Conservation (phyloP, 2,329 filamentous ascomycete species). For the Penicillium sclerotiorum region DNA sequence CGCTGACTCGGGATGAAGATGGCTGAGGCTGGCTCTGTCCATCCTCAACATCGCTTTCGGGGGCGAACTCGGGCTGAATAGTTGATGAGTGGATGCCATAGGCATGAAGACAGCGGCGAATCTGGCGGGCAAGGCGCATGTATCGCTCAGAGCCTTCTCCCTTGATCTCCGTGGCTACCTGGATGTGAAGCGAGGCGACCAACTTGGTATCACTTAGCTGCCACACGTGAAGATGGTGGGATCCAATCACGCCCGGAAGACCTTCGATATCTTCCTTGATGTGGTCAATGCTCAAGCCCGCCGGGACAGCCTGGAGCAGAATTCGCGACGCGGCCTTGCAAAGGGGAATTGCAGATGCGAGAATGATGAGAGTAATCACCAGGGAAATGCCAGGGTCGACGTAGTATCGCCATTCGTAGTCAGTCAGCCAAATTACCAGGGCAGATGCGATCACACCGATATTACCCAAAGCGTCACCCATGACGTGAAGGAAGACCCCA, state of each 20-base stretch:
- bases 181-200: constrained; percentile 89
- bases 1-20: constrained; percentile 23
- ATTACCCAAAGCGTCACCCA: constrained; percentile 52
- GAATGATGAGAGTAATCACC: constrained; percentile 80
- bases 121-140: constrained; percentile 83
- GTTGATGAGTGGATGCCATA: constrained; percentile 97
- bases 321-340: constrained; percentile 68
- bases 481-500: constrained; percentile 68
- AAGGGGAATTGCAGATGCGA: constrained; percentile 54
- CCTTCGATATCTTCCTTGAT: constrained; percentile 88
- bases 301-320: constrained; percentile 88
- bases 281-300: constrained; percentile 83
- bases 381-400: constrained; percentile 90
- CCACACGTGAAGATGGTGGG: constrained; percentile 97
- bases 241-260: constrained; percentile 82
- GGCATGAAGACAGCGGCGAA: constrained; percentile 85
- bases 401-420: constrained; percentile 80
- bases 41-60: constrained; percentile 40
- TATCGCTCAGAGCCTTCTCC: constrained; percentile 76
- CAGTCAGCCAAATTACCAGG: constrained; percentile 87
- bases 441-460: constrained; percentile 61
- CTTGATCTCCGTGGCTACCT: constrained; percentile 86
- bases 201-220: constrained; percentile 94
- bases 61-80: constrained; percentile 83
- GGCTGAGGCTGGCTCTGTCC: constrained; percentile 18